A percentile compares a stretch with the other conserved stretches of the same genome.
Conservation (phyloP, 2,329 filamentous ascomycete species). For the Nothopassalora personata region DNA sequence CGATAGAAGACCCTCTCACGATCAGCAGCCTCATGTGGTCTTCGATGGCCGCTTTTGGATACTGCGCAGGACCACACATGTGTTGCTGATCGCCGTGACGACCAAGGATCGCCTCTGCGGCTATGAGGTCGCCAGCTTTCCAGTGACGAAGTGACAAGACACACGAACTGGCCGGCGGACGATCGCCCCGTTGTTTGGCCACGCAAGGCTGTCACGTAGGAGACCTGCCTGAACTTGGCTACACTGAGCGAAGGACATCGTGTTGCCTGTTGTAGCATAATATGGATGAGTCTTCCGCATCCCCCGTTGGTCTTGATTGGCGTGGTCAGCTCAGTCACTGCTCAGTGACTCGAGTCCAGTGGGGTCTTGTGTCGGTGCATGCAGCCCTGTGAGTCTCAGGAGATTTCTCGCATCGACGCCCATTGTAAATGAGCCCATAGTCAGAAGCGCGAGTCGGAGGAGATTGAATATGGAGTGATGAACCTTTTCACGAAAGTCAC, state of each 20-base stretch:
- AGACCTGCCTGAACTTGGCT: not conserved
- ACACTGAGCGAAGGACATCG: not conserved
- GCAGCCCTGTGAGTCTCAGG: no score
- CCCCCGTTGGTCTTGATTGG: not conserved
- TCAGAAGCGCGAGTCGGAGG: no score
- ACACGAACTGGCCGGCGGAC: not conserved
- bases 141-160: not conserved
- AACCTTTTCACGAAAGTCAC: no score
- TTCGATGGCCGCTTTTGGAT: not conserved
- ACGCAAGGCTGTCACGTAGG: not conserved
- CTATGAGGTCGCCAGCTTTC: not conserved
- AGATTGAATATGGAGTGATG: no score
- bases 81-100: not conserved
- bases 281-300: conserved; percentile 3
- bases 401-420: no score
- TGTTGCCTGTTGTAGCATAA: not conserved
- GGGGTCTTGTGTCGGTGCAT: no score
- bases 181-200: not conserved
- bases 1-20: not conserved
- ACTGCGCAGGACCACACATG: not conserved
- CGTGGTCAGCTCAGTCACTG: no score
- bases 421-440: no score
- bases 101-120: not conserved
- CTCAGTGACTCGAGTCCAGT: no score
- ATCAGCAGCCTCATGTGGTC: not conserved